These are phyloP conservation scores for Suhomyces anneliseae DNA, from an alignment of 1,139 yeast species.

Conservation along the genomic window DNA sequence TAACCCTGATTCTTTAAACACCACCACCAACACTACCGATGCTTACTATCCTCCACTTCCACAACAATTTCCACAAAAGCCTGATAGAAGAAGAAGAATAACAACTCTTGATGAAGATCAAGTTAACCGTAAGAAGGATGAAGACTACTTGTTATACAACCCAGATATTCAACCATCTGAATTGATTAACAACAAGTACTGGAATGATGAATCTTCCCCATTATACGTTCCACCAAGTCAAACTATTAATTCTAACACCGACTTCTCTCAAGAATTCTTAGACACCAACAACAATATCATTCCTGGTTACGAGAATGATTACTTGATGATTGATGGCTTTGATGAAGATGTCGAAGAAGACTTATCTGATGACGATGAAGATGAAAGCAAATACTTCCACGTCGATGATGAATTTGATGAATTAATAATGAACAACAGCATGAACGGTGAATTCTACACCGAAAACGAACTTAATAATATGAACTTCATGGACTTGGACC, in stretches of 20 bases:
- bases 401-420: slow-evolving; percentile 38
- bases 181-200: slow-evolving; percentile 28
- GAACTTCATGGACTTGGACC: slow-evolving; percentile 19
- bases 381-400: slow-evolving; percentile 40
- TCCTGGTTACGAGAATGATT: slow-evolving; percentile 40
- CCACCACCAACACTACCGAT: slow-evolving; percentile 14
- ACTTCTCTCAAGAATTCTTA: slow-evolving; percentile 7
- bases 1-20: slow-evolving; percentile 32
- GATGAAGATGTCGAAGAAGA: slow-evolving; percentile 50
- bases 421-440: slow-evolving; percentile 24
- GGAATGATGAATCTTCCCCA: slow-evolving; percentile 22
- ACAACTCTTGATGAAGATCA: slow-evolving; percentile 34
- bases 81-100: slow-evolving; percentile 33
- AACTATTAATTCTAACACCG: slow-evolving; percentile 9
- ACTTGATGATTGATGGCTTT: slow-evolving; percentile 33
- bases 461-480: slow-evolving; percentile 10
- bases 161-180: slow-evolving; percentile 48
- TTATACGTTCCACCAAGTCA: slow-evolving; percentile 29
- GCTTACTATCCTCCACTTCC: slow-evolving; percentile 14
- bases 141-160: slow-evolving; percentile 41
- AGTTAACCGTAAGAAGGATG: slow-evolving; percentile 28
- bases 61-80: slow-evolving; percentile 15
- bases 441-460: slow-evolving; percentile 10
- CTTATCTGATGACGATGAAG: slow-evolving; percentile 47
- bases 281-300: slow-evolving; percentile 19